phyloP scores from a whole-genome alignment of 371 early-diverging fungal genomes.

The Dichotomocladium elegans region DNA sequence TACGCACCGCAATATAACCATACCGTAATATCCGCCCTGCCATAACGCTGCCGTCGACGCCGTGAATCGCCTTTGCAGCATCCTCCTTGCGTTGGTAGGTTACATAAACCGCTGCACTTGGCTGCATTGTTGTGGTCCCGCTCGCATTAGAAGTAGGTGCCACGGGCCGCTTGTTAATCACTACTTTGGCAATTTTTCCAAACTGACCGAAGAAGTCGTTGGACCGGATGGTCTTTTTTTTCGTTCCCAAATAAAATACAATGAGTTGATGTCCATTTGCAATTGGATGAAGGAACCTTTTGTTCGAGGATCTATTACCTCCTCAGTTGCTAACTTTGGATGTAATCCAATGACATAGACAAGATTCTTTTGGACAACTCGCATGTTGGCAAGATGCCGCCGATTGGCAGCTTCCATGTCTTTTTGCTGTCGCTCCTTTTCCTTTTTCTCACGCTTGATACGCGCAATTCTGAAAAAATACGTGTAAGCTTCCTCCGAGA shows the following conservation, averaged over 20 bases:
- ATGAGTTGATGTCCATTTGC: not conserved
- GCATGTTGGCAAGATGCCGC: slow-evolving; percentile 83
- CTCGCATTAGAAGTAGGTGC: slow-evolving; percentile 50
- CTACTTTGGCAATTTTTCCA: slow-evolving; percentile 92
- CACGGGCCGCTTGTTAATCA: slow-evolving; percentile 71
- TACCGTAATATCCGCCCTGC: slow-evolving; percentile 82
- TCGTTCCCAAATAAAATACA: too few species aligned
- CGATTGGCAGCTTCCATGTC: slow-evolving; percentile 86
- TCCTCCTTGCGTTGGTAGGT: slow-evolving; percentile 87
- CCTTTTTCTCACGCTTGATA: slow-evolving; percentile 75
- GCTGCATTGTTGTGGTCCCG: slow-evolving; percentile 41
- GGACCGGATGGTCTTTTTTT: slow-evolving; percentile 64
- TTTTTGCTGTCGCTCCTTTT: slow-evolving; percentile 84
- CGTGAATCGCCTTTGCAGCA: slow-evolving; percentile 84
- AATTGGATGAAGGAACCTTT: not conserved
- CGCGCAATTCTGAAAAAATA: slow-evolving; percentile 42
- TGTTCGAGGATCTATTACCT: slow-evolving; percentile 48
- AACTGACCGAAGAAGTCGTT: slow-evolving; percentile 96
- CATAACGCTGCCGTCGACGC: slow-evolving; percentile 89
- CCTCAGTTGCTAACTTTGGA: slow-evolving; percentile 80
- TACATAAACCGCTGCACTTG: slow-evolving; percentile 82
- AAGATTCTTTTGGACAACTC: slow-evolving; percentile 93
- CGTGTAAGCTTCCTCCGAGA: not conserved
- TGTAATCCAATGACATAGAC: slow-evolving; percentile 94
- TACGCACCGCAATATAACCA: not conserved